phyloP scores from a whole-genome alignment of 129 eudicot genomes.

The Helianthus annuus region HanXRQr2.0-SUNRISE NC_035436.2:155571455-155571954 shows the following conservation, averaged over 20 bases:
- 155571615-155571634: background rate
- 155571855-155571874: slow-evolving; percentile 72
- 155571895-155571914: background rate
- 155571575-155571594: slow-evolving; percentile 1
- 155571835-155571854: slow-evolving; percentile 71
- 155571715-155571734: slow-evolving; percentile 26
- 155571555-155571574: slow-evolving; percentile 3
- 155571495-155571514: no score
- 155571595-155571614: background rate
- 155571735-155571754: slow-evolving; percentile 47
- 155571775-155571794: slow-evolving; percentile 69
- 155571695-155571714: slow-evolving; percentile 17
- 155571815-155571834: slow-evolving; percentile 61
- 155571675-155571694: slow-evolving; percentile 20
- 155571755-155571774: slow-evolving; percentile 63
- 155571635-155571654: slow-evolving; percentile 19
- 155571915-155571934: no score
- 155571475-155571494: no score
- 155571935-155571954: no score
- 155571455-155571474: no score
- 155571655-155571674: slow-evolving; percentile 24
- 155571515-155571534: no score
- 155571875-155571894: slow-evolving; percentile 51
- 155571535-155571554: background rate
- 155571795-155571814: slow-evolving; percentile 77